Evolutionary conservation across 352 stramenopile genomes (phyloP).

Genomic region (Globisporangium iwayamae): DNA sequence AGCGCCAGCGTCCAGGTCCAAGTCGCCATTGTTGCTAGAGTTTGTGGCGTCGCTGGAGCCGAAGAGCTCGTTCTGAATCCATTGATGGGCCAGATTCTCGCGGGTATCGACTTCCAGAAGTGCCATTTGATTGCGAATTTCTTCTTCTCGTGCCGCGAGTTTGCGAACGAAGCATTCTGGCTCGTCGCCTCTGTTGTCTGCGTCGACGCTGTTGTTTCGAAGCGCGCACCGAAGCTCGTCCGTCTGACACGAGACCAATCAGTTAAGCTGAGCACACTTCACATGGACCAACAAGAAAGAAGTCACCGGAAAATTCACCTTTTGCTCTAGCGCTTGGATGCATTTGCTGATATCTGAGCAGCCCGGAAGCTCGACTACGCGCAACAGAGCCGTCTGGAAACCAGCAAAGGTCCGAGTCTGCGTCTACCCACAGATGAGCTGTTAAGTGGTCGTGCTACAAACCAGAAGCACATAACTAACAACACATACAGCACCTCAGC

Average conservation of each 20-base stretch:
- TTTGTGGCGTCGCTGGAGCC: neutral
- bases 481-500: neutral
- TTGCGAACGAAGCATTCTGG: neutral
- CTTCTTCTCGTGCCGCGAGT: neutral
- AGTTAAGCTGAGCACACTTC: neutral
- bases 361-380: neutral
- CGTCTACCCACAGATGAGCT: neutral
- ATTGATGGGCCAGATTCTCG: neutral
- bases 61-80: conserved; percentile 6
- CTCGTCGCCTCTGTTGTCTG: neutral
- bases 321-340: neutral
- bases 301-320: neutral
- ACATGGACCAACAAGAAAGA: neutral
- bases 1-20: neutral
- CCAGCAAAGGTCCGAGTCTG: neutral
- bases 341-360: neutral
- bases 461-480: neutral
- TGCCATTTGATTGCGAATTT: neutral
- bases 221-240: conserved; percentile 2
- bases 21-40: neutral
- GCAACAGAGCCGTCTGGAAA: conserved; percentile 1
- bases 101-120: neutral
- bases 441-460: neutral
- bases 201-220: neutral
- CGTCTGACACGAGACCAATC: neutral